A percentile compares a stretch with the other conserved stretches of the same genome.
phyloP scores from a whole-genome alignment of 306 rosid genomes.

The Rosa lucieae region DNA sequence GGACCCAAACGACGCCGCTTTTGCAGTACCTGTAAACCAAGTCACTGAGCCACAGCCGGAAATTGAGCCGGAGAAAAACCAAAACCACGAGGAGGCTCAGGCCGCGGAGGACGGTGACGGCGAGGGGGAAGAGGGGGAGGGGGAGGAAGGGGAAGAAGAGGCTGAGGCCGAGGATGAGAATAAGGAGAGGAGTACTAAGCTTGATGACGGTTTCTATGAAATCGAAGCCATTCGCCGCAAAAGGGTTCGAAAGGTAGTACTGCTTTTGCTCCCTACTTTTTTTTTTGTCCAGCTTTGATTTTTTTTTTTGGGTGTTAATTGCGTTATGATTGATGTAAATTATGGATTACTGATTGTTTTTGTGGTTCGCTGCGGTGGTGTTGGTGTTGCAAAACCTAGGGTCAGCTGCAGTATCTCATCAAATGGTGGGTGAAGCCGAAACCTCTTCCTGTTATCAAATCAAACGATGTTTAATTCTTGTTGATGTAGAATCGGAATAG shows the following conservation, averaged over 20 bases:
- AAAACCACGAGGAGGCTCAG: not conserved
- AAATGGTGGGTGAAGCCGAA: constrained; percentile 61
- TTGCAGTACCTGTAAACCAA: not conserved
- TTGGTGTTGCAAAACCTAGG: constrained; percentile 43
- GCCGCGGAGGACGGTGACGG: not conserved
- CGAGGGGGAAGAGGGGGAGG: constrained; percentile 29
- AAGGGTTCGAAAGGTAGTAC: constrained; percentile 71
- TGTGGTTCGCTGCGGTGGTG: not conserved
- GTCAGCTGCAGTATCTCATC: constrained; percentile 81
- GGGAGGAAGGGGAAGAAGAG: constrained; percentile 25
- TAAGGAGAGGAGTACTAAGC: constrained; percentile 38
- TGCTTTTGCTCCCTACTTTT: not conserved
- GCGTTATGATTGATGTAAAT: not conserved
- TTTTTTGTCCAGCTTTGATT: not conserved
- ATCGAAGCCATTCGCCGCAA: constrained; percentile 82
- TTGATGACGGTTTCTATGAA: constrained; percentile 73
- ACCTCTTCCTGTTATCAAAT: not conserved
- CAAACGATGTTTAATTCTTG: not conserved
- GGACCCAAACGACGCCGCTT: not conserved
- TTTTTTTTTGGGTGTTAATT: not conserved
- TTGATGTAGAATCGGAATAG: not conserved
- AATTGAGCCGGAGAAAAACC: not conserved
- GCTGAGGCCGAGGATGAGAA: constrained; percentile 25
- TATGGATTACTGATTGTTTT: constrained; percentile 12
- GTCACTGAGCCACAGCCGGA: not conserved